Evolutionary conservation across 2,329 filamentous ascomycete species (phyloP), one percentile per base, ranked within the genome.

Genomic region (Thelonectria discophora): DNA sequence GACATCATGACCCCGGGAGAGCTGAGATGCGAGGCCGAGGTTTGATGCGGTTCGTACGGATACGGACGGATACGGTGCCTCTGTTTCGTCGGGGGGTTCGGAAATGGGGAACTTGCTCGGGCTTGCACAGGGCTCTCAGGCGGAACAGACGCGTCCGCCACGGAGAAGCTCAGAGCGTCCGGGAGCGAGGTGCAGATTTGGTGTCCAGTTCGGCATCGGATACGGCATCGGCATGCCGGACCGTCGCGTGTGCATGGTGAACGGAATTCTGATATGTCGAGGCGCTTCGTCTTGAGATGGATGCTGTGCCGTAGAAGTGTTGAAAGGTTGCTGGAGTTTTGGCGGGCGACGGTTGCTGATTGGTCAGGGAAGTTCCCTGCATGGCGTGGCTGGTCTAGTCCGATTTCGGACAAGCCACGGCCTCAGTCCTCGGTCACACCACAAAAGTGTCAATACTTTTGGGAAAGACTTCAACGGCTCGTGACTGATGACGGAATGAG

Each of bases 181-280:
- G 20, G 27, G 27, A 30, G 27, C 27, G 8, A 30, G 11, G 58
- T 55, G 60, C 60, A 67, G 53, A 64, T 20, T 56, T 39, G 47
- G 64, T 61, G 21, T 60, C 50, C 54, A 62, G 57, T 30, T 61
- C 49, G 55, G 64, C 56, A 43, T 64, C 59, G 57, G 57, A 39
- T 37, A 47, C 58, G 64, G 62, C 62, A 67, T 68, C 53, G 65
- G 67, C 61, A 66, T 72, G 64, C 65, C 69, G 65, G 60, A 65
- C 69, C 64, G 69, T 68, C 65, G 62, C 40, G 55, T 67, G 66
- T 69, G 64, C 69, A 71, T 72, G 64, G 62, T 60, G 63, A 72
- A 55, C 62, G 53, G 63, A 30, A 67, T 62, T 64, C 60, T 58
- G 60, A 60, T 62, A 60, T 71, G 69, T 65, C 63, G 65, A 68